Percentiles rank a stretch among this genome's conserved stretches.
Conservation (phyloP, 371 early-diverging fungal genomes). For the Mucor lusitanicus region DNA sequence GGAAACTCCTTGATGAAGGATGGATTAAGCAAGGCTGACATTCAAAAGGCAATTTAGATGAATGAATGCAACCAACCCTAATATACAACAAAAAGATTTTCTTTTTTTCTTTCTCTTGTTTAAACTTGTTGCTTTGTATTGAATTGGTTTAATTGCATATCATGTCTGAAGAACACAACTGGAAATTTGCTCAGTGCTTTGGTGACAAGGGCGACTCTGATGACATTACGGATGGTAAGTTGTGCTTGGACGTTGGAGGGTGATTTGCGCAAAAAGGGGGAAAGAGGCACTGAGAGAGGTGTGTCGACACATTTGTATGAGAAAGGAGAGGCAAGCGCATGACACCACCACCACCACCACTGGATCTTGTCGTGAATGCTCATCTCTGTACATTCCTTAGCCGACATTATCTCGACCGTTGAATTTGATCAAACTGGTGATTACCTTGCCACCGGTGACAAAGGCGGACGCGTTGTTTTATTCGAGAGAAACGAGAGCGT, state of each 20-base stretch:
- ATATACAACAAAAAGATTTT: background rate
- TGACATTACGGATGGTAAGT: slow-evolving; percentile 95
- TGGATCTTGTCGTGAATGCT: background rate
- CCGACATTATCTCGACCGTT: slow-evolving; percentile 98
- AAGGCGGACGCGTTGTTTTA: slow-evolving; percentile 96
- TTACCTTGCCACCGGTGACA: slow-evolving; percentile 97
- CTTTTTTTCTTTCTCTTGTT: background rate
- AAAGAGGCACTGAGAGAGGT: background rate
- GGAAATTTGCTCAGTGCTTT: slow-evolving; percentile 98
- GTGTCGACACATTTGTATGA: background rate
- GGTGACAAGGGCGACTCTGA: slow-evolving; percentile 98
- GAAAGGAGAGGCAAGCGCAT: background rate
- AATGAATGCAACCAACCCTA: background rate
- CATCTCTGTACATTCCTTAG: slow-evolving; percentile 39
- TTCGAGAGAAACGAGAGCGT: slow-evolving; percentile 97
- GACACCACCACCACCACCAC: background rate
- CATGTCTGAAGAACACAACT: slow-evolving; percentile 42
- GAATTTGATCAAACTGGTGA: slow-evolving; percentile 98
- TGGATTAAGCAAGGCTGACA: background rate
- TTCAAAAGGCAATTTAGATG: background rate
- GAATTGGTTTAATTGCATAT: background rate
- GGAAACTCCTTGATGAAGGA: background rate
- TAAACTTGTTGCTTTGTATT: background rate
- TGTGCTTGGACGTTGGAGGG: background rate
- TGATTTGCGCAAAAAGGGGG: background rate